Evolutionary conservation across 192 early-diverging fungal species (phyloP).

Genomic region (Gonapodya prolifera): DNA sequence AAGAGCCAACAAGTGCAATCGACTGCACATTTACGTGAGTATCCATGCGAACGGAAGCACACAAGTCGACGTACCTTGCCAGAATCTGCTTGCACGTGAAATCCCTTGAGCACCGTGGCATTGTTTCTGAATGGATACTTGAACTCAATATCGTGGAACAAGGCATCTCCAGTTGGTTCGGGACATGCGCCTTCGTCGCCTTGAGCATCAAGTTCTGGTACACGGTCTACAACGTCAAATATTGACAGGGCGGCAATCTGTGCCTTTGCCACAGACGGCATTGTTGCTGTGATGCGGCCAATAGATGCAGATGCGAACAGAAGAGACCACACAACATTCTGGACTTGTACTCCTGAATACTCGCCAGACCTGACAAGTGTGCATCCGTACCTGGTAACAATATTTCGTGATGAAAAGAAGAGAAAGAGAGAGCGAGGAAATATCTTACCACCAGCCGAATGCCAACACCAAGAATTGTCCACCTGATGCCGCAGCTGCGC

Average conservation of each 20-base stretch:
- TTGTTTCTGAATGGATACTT: too few species aligned
- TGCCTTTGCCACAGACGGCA: slow-evolving; percentile 20
- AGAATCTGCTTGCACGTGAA: too few species aligned
- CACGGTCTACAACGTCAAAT: slow-evolving; percentile 31
- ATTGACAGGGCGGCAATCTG: slow-evolving; percentile 38
- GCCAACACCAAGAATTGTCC: neutral
- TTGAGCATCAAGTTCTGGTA: slow-evolving; percentile 26
- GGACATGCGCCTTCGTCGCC: slow-evolving; percentile 16
- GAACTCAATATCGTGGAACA: slow-evolving; percentile 11
- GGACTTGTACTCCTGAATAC: neutral
- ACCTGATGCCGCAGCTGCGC: neutral
- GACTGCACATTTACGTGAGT: too few species aligned
- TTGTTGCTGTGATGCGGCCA: neutral
- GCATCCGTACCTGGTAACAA: neutral
- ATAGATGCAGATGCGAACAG: neutral
- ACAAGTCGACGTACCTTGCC: too few species aligned
- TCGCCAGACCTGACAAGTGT: neutral
- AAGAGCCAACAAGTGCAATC: slow-evolving; percentile 77
- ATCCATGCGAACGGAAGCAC: too few species aligned
- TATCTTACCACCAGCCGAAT: too few species aligned
- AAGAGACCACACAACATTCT: neutral
- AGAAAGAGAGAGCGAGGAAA: too few species aligned
- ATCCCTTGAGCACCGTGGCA: too few species aligned
- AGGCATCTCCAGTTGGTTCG: slow-evolving; percentile 21
- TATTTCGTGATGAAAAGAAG: too few species aligned